A percentile compares a stretch with the other conserved stretches of the same genome.
Conservation (phyloP, 2,329 filamentous ascomycete genomes). For the Bipolaris sorokiniana region DNA sequence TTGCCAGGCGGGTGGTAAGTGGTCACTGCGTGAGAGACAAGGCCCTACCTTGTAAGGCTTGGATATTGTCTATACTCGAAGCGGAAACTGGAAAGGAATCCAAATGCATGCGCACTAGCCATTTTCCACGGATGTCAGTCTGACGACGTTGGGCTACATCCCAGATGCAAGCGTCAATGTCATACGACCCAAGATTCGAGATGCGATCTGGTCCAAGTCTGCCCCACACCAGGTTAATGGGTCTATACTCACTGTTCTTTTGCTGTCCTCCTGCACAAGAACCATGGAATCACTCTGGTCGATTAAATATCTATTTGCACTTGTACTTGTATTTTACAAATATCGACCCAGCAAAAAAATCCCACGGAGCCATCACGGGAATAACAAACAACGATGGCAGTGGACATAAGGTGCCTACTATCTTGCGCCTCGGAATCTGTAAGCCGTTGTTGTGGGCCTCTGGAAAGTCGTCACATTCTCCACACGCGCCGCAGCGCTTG, state of each 20-base stretch:
- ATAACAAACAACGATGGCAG: neutral
- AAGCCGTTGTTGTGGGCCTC: neutral
- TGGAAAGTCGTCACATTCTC: neutral
- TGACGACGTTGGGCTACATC: neutral
- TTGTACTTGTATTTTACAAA: neutral
- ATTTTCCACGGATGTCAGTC: neutral
- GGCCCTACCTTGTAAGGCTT: neutral
- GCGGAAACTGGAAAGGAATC: neutral
- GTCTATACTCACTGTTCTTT: neutral
- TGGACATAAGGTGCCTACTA: neutral
- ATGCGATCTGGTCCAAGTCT: neutral
- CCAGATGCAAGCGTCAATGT: slow-evolving; percentile 3
- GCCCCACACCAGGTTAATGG: neutral
- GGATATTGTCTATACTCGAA: neutral
- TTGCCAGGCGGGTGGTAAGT: neutral
- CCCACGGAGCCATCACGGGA: neutral
- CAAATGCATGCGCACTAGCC: neutral
- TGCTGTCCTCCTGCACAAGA: neutral
- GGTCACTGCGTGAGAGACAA: neutral
- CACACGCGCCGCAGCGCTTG: slow-evolving; percentile 14
- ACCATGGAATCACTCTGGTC: neutral
- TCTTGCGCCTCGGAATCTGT: neutral
- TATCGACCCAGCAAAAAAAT: neutral
- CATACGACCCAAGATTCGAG: slow-evolving; percentile 9
- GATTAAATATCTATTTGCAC: neutral